A percentile compares a stretch with the other conserved stretches of the same genome.
These are phyloP conservation scores for Umbelopsis sp. DNA, from an alignment of 192 early-diverging fungal species.

Conservation along the genomic window DNA sequence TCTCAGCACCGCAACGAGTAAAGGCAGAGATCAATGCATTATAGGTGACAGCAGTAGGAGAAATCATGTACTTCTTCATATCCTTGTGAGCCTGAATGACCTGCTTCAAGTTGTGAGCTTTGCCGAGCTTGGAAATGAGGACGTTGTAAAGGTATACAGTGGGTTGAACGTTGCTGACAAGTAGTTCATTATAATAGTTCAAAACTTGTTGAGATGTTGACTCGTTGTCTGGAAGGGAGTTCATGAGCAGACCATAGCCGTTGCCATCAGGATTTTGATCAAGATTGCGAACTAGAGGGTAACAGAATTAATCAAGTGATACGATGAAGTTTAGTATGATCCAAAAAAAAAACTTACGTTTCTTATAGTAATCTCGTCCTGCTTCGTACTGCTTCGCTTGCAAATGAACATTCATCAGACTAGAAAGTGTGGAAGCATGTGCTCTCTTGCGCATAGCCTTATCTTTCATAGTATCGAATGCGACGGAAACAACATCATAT, in stretches of 20 bases:
- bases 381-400: slow-evolving; percentile 5
- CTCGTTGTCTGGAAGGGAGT: not conserved
- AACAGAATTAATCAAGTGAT: too few relatives aligned
- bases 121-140: slow-evolving; percentile 59
- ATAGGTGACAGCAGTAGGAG: slow-evolving; percentile 57
- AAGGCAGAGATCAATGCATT: slow-evolving; percentile 60
- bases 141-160: slow-evolving; percentile 65
- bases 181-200: slow-evolving; percentile 1
- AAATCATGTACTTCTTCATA: slow-evolving; percentile 53
- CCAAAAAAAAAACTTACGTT: not conserved
- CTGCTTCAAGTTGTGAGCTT: slow-evolving; percentile 57
- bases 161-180: slow-evolving; percentile 46
- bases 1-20: slow-evolving; percentile 56
- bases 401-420: slow-evolving; percentile 8
- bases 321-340: too few relatives aligned
- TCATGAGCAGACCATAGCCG: slow-evolving; percentile 51
- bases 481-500: slow-evolving; percentile 1
- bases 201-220: not conserved
- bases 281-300: not conserved
- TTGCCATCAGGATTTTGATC: slow-evolving; percentile 52
- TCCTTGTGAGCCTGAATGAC: slow-evolving; percentile 58
- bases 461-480: not conserved
- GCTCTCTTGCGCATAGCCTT: slow-evolving; percentile 1
- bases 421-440: slow-evolving; percentile 12
- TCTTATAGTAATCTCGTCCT: not conserved